A percentile compares a stretch with the other conserved stretches of the same genome.
Evolutionary conservation across 1,284 basidiomycete species (phyloP).

Genomic region (Taiwanofungus camphoratus): DNA sequence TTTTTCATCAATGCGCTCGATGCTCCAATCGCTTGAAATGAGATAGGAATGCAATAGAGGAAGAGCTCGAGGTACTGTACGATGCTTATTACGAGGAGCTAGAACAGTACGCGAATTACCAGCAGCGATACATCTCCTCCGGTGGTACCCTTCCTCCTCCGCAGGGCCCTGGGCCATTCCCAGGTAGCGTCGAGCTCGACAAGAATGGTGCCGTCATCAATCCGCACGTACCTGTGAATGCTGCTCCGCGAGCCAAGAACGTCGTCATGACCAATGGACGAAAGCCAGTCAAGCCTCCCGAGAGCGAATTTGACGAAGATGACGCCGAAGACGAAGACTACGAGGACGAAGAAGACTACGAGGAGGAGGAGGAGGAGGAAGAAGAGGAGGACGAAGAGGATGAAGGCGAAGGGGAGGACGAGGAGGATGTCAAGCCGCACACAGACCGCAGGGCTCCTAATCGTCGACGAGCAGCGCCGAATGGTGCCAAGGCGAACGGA

Average conservation of each 20-base stretch:
- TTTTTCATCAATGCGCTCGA: slow-evolving; percentile 15
- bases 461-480: slow-evolving; percentile 22
- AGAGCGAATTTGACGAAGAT: slow-evolving; percentile 64
- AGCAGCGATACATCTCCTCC: slow-evolving; percentile 87
- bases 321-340: slow-evolving; percentile 32
- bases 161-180: slow-evolving; percentile 95
- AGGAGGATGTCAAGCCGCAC: slow-evolving; percentile 24
- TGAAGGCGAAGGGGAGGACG: slow-evolving; percentile 27
- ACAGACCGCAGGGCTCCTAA: slow-evolving; percentile 18
- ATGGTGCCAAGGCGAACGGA: slow-evolving; percentile 20
- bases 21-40: slow-evolving; percentile 11
- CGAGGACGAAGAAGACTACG: slow-evolving; percentile 32
- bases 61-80: slow-evolving; percentile 98
- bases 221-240: slow-evolving; percentile 39
- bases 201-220: slow-evolving; percentile 82
- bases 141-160: slow-evolving; percentile 86
- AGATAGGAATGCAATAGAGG: slow-evolving; percentile 89
- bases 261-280: slow-evolving; percentile 41
- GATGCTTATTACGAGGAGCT: slow-evolving; percentile 99
- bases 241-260: slow-evolving; percentile 35
- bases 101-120: slow-evolving; percentile 96
- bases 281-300: slow-evolving; percentile 40
- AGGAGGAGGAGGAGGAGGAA: slow-evolving; percentile 29
- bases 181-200: slow-evolving; percentile 94
- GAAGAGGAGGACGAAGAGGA: slow-evolving; percentile 30